Conservation (phyloP, 208 protist genomes). For the Leishmania gerbilli region DNA sequence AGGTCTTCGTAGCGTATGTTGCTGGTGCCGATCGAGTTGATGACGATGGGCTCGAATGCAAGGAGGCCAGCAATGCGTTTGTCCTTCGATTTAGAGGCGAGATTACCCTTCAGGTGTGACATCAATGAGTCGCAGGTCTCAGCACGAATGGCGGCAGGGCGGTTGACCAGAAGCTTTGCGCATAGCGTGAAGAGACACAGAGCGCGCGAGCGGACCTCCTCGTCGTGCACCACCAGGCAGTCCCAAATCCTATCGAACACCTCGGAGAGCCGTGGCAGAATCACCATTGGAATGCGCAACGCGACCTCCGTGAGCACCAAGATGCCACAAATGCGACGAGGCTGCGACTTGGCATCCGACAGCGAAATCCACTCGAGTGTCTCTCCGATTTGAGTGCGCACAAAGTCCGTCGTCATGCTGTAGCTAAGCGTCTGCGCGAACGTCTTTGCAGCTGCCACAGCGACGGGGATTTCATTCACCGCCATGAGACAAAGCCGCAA, state of each 20-base stretch:
- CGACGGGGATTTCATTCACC: slow-evolving; percentile 49
- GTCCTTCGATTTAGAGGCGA: slow-evolving; percentile 62
- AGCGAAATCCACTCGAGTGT: slow-evolving; percentile 58
- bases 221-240: slow-evolving; percentile 46
- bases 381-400: slow-evolving; percentile 62
- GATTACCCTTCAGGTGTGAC: slow-evolving; percentile 58
- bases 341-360: slow-evolving; percentile 35
- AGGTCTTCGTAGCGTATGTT: slow-evolving; percentile 73
- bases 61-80: slow-evolving; percentile 74
- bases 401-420: slow-evolving; percentile 76
- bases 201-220: slow-evolving; percentile 56
- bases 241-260: slow-evolving; percentile 81
- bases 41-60: slow-evolving; percentile 86
- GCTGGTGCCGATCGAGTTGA: slow-evolving; percentile 55
- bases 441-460: slow-evolving; percentile 55
- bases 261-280: slow-evolving; percentile 61
- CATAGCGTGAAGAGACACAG: slow-evolving; percentile 67
- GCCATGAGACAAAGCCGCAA: slow-evolving; percentile 65
- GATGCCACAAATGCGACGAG: slow-evolving; percentile 66
- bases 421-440: slow-evolving; percentile 67
- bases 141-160: slow-evolving; percentile 38
- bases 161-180: slow-evolving; percentile 71
- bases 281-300: slow-evolving; percentile 60
- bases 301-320: slow-evolving; percentile 75
- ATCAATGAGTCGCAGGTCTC: slow-evolving; percentile 65